Evolutionary conservation across 805 yeast species (phyloP).

Genomic region (Ogataea philodendri): DNA sequence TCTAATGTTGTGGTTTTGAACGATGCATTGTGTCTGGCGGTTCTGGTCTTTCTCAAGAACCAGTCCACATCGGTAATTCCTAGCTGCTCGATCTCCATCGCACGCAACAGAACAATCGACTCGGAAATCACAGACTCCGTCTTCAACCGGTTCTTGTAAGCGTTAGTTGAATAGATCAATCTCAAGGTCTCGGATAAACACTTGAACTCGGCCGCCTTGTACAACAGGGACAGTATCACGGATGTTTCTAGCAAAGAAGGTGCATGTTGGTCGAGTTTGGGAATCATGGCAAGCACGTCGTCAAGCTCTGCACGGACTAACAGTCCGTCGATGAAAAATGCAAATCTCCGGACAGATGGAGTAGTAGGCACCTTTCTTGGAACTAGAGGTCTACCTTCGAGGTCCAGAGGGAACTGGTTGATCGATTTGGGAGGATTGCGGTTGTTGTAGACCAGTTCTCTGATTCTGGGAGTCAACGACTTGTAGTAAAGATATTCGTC

Average conservation of each 20-base stretch:
- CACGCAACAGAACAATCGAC: conserved; percentile 26
- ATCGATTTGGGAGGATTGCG: conserved; percentile 23
- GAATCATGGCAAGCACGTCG: conserved; percentile 16
- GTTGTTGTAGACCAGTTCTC: conserved; percentile 26
- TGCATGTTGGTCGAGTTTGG: conserved; percentile 17
- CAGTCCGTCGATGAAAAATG: conserved; percentile 26
- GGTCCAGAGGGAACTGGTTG: conserved; percentile 25
- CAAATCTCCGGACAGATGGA: conserved; percentile 29
- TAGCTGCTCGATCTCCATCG: conserved; percentile 18
- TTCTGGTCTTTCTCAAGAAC: conserved; percentile 19
- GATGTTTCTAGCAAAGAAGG: conserved; percentile 23
- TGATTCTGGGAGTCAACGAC: conserved; percentile 24
- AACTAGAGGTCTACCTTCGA: conserved; percentile 28
- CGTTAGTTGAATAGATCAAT: conserved; percentile 21
- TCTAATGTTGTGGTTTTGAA: conserved; percentile 5
- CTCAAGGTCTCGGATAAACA: conserved; percentile 17
- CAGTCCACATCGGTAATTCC: conserved; percentile 16
- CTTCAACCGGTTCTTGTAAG: conserved; percentile 13
- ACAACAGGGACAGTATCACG: conserved; percentile 26
- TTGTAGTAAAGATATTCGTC: conserved; percentile 31
- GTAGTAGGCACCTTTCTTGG: conserved; percentile 26
- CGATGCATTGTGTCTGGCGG: conserved; percentile 13
- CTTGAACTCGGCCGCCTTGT: conserved; percentile 28
- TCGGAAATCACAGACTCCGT: conserved; percentile 25
- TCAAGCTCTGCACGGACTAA: conserved; percentile 26